Percentiles rank a stretch among this genome's conserved stretches.
These are phyloP conservation scores for Cercospora sp. DNA, from an alignment of 2,329 filamentous ascomycete genomes.

Conservation along the genomic window DNA sequence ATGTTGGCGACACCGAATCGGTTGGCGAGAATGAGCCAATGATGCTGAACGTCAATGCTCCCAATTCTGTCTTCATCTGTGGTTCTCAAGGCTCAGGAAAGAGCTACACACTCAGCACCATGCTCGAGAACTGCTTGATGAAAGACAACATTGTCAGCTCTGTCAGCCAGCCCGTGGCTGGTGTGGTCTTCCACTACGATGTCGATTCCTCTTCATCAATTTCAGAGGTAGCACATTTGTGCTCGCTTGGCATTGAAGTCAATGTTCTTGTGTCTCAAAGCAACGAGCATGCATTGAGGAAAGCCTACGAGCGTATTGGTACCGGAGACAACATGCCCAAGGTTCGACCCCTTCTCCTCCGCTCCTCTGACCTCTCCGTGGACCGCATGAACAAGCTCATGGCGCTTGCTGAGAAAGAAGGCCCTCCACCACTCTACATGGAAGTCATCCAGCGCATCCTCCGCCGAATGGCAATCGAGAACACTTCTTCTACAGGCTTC, in stretches of 20 bases:
- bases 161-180: constrained; percentile 56
- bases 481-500: constrained; percentile 41
- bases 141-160: constrained; percentile 44
- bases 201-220: constrained; percentile 52
- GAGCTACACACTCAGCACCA: constrained; percentile 59
- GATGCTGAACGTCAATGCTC: constrained; percentile 56
- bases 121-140: constrained; percentile 62
- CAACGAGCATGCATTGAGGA: constrained; percentile 46
- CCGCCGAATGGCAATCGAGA: constrained; percentile 54
- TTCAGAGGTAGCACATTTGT: constrained; percentile 60
- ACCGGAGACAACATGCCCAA: constrained; percentile 44
- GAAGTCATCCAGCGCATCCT: constrained; percentile 58
- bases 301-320: constrained; percentile 45
- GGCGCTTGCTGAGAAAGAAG: constrained; percentile 48
- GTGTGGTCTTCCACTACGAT: constrained; percentile 61
- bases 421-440: constrained; percentile 55
- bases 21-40: constrained; percentile 36
- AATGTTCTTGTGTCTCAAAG: constrained; percentile 55
- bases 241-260: constrained; percentile 50
- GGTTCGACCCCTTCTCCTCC: constrained; percentile 50
- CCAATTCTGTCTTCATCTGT: constrained; percentile 63
- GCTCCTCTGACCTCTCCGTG: constrained; percentile 51
- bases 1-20: constrained; percentile 17
- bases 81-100: constrained; percentile 61
- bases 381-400: constrained; percentile 58